These are phyloP conservation scores for Elymus sibiricus DNA, from an alignment of 176 grass and related monocot species.

Conservation along the genomic window DNA sequence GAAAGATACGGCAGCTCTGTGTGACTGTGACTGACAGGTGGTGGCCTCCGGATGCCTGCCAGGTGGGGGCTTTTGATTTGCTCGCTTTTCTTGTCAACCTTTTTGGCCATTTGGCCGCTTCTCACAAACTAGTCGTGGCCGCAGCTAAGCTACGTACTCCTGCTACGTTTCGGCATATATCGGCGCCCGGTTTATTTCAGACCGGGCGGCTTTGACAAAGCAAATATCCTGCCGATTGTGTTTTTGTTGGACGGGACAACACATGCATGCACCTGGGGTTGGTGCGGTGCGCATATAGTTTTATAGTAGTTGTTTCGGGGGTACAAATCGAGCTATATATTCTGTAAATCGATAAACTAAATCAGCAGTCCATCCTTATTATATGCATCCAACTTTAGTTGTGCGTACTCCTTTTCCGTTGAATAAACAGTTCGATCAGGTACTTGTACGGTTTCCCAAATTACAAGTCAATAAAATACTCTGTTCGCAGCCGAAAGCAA, in stretches of 20 bases:
- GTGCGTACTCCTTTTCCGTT: not conserved
- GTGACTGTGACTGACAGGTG: constrained; percentile 17
- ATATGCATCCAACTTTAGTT: not conserved
- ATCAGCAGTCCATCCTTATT: not conserved
- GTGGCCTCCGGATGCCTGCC: not conserved
- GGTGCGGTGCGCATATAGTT: not conserved
- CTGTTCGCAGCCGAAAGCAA: not conserved
- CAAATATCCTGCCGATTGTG: constrained; percentile 13
- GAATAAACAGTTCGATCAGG: not conserved
- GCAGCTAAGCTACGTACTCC: not conserved
- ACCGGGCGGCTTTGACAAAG: constrained; percentile 34
- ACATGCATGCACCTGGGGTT: constrained; percentile 33
- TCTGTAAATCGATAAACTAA: not conserved
- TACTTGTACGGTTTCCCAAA: not conserved
- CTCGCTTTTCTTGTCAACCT: not conserved
- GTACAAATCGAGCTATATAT: not conserved
- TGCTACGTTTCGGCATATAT: not conserved
- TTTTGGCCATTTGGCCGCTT: not conserved
- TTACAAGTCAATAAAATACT: not conserved
- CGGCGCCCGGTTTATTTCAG: constrained; percentile 40
- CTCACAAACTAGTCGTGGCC: constrained; percentile 9
- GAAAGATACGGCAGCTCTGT: not conserved
- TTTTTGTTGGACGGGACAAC: not conserved
- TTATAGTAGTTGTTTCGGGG: too few relatives aligned
- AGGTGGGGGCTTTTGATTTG: not conserved